phyloP scores from a whole-genome alignment of 768 basidiomycete genomes.

The Tubosaeta brunneosetosa region DNA sequence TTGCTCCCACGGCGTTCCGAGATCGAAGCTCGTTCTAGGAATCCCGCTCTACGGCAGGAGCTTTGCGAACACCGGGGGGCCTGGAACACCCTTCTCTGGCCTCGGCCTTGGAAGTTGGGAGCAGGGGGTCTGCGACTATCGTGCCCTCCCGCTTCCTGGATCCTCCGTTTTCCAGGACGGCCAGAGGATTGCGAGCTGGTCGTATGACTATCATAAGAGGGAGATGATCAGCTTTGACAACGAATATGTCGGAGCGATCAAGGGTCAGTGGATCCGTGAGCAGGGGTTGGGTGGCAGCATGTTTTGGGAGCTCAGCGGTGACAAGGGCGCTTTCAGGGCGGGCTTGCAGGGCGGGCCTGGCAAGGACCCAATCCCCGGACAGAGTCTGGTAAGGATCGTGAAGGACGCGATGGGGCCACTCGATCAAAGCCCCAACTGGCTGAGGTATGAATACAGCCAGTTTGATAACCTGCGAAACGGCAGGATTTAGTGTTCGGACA shows the following conservation, averaged over 20 bases:
- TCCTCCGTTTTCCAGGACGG: constrained; percentile 64
- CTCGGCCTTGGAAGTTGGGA: constrained; percentile 91
- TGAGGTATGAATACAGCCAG: constrained; percentile 69
- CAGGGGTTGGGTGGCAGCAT: constrained; percentile 86
- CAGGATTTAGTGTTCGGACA: constrained; percentile 36
- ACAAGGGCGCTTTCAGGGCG: constrained; percentile 64
- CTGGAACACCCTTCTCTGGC: constrained; percentile 74
- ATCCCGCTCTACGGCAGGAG: constrained; percentile 92
- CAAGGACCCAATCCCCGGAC: constrained; percentile 67
- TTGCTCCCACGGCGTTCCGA: constrained; percentile 60
- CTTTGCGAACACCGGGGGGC: constrained; percentile 81
- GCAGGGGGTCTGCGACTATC: constrained; percentile 87
- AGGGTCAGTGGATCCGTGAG: constrained; percentile 75
- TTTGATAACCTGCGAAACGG: constrained; percentile 78
- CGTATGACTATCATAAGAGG: constrained; percentile 65
- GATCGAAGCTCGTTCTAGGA: constrained; percentile 81
- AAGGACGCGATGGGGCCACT: constrained; percentile 75
- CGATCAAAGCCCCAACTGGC: constrained; percentile 74
- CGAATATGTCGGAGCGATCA: constrained; percentile 62
- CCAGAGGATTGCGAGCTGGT: constrained; percentile 71
- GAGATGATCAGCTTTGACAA: constrained; percentile 86
- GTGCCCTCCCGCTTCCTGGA: constrained; percentile 75
- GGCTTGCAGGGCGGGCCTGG: constrained; percentile 73
- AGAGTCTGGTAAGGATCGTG: constrained; percentile 68
- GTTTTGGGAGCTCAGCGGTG: constrained; percentile 92